Evolutionary conservation across 1,284 basidiomycete species (phyloP).

Genomic region (Trametes pubescens): DNA sequence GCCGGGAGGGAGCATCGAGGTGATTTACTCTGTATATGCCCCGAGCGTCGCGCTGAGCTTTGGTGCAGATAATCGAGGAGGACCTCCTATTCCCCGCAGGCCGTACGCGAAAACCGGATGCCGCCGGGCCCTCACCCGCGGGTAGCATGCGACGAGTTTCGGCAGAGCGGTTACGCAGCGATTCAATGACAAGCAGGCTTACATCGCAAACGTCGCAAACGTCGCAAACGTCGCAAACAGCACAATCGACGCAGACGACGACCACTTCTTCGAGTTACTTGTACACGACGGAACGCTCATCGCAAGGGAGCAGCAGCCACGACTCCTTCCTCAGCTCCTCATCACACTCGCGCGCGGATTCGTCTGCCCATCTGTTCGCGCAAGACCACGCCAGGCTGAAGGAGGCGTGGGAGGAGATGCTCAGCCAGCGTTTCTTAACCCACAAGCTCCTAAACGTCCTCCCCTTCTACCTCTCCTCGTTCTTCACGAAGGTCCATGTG

Average conservation of each 20-base stretch:
- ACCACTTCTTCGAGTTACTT: constrained; percentile 19
- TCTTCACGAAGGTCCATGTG: constrained; percentile 62
- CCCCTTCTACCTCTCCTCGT: constrained; percentile 71
- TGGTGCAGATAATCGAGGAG: constrained; percentile 69
- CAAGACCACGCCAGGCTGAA: constrained; percentile 70
- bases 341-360: constrained; percentile 20
- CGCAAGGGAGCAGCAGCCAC: constrained; percentile 17
- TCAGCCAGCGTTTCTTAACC: constrained; percentile 64
- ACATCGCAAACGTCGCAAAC: constrained; percentile 16
- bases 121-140: constrained; percentile 1
- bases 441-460: constrained; percentile 64
- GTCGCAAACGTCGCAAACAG: constrained; percentile 11
- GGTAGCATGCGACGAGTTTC: constrained; percentile 13
- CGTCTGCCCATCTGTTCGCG: constrained; percentile 45
- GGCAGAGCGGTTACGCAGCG: constrained; percentile 22
- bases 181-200: constrained; percentile 25
- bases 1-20: constrained; percentile 70
- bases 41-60: not conserved
- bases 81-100: constrained; percentile 73
- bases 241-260: constrained; percentile 9
- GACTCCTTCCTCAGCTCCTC: constrained; percentile 23
- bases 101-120: constrained; percentile 21
- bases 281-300: constrained; percentile 26
- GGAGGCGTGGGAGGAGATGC: constrained; percentile 74
- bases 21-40: constrained; percentile 34